phyloP scores from a whole-genome alignment of 2,329 filamentous ascomycete species.

The Sphaerulina vaccinii region DNA sequence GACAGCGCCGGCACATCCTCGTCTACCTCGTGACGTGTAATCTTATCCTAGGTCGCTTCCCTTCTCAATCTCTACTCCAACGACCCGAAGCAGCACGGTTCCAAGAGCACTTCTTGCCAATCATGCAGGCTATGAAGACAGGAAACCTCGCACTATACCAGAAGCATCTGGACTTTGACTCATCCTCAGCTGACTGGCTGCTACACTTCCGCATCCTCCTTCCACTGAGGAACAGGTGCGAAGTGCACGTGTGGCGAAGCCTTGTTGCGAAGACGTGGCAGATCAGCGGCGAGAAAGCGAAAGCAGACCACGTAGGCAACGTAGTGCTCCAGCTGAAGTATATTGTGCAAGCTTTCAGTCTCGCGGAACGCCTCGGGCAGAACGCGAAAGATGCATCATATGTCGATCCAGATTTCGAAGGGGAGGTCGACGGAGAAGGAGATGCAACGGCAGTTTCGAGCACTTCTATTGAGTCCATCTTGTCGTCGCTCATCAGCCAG shows the following conservation, averaged over 20 bases:
- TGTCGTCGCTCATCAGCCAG: slow-evolving; percentile 75
- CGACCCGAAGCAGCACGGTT: slow-evolving; percentile 69
- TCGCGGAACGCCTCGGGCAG: slow-evolving; percentile 58
- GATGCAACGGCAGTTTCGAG: slow-evolving; percentile 43
- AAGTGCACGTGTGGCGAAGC: slow-evolving; percentile 80
- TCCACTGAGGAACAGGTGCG: slow-evolving; percentile 71
- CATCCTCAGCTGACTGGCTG: slow-evolving; percentile 67
- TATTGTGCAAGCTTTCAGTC: slow-evolving; percentile 62
- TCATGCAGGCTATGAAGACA: slow-evolving; percentile 68
- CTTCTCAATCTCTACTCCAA: slow-evolving; percentile 63
- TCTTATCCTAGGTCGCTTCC: slow-evolving; percentile 80
- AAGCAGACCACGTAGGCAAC: slow-evolving; percentile 42
- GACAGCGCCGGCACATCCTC: slow-evolving; percentile 76
- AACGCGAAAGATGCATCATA: slow-evolving; percentile 39
- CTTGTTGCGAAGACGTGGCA: slow-evolving; percentile 76
- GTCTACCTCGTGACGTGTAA: slow-evolving; percentile 81
- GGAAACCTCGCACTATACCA: slow-evolving; percentile 77
- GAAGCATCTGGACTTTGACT: slow-evolving; percentile 58
- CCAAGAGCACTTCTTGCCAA: slow-evolving; percentile 65
- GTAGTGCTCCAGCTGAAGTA: slow-evolving; percentile 73
- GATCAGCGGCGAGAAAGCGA: slow-evolving; percentile 69
- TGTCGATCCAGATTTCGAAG: slow-evolving; percentile 48
- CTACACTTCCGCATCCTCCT: slow-evolving; percentile 73
- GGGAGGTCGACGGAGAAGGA: slow-evolving; percentile 26
- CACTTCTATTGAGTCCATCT: slow-evolving; percentile 65